These are phyloP conservation scores for Trichosporon asahii DNA, from an alignment of 1,284 basidiomycete genomes.

Conservation along the genomic window DNA sequence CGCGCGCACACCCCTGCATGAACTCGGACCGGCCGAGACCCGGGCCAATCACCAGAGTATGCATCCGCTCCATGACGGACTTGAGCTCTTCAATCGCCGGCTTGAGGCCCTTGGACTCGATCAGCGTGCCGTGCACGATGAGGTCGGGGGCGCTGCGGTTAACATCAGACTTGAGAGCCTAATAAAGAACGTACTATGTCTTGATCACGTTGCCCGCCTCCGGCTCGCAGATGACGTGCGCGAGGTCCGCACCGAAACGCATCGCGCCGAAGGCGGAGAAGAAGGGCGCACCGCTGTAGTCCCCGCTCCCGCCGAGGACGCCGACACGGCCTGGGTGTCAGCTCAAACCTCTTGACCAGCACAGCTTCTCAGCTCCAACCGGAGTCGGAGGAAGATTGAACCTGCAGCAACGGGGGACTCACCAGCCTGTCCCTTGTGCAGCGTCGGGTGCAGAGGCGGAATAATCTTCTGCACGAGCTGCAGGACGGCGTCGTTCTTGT, in stretches of 20 bases:
- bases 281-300: constrained; percentile 95
- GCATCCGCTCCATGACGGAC: constrained; percentile 72
- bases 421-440: constrained; percentile 97
- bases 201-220: constrained; percentile 87
- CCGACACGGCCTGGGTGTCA: constrained; percentile 68
- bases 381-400: no score
- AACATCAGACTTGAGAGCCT: no score
- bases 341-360: no score
- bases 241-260: constrained; percentile 84
- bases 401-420: constrained; percentile 26
- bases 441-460: constrained; percentile 53
- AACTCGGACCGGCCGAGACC: constrained; percentile 84
- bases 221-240: constrained; percentile 95
- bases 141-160: constrained; percentile 62
- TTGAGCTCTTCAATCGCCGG: constrained; percentile 57
- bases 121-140: constrained; percentile 89
- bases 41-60: constrained; percentile 88
- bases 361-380: no score
- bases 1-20: constrained; percentile 69
- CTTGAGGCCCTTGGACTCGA: constrained; percentile 31
- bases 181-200: constrained; percentile 67
- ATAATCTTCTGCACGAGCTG: constrained; percentile 45
- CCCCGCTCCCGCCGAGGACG: constrained; percentile 85
- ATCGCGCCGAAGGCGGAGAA: constrained; percentile 86
- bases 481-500: constrained; percentile 45